A percentile compares a stretch with the other conserved stretches of the same genome.
Conservation (phyloP, 2,329 filamentous ascomycete species). For the Neofusicoccum laricinum region DNA sequence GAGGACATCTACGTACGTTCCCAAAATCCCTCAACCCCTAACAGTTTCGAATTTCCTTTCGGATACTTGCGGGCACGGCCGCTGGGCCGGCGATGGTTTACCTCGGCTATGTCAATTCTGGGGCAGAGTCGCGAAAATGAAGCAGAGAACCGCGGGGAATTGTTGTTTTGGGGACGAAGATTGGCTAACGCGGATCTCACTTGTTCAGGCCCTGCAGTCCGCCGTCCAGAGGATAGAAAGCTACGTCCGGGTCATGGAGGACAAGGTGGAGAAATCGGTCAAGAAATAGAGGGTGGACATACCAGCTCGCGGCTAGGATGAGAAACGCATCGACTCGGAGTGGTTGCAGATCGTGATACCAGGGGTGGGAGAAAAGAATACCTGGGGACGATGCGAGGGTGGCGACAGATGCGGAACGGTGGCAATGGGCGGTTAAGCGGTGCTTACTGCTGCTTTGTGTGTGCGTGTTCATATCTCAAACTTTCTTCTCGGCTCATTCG, state of each 20-base stretch:
- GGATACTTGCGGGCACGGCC: background rate
- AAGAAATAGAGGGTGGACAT: background rate
- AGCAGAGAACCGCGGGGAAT: background rate
- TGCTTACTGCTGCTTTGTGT: background rate
- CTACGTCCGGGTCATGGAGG: constrained; percentile 79
- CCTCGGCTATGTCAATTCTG: background rate
- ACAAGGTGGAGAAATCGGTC: constrained; percentile 61
- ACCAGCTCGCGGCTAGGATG: no score
- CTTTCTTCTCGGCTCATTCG: constrained; percentile 9
- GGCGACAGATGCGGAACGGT: background rate
- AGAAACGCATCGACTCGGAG: background rate
- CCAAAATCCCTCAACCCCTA: background rate
- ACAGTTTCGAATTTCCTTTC: no score
- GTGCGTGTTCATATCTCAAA: background rate
- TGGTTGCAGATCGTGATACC: background rate
- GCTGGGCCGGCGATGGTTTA: background rate
- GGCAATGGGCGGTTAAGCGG: background rate
- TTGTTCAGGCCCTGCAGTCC: constrained; percentile 73
- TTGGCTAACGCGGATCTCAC: constrained; percentile 7
- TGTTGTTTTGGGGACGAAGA: background rate
- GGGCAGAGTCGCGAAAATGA: background rate
- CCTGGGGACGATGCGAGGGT: background rate
- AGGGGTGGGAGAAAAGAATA: background rate
- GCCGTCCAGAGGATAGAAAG: constrained; percentile 82
- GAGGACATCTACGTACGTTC: constrained; percentile 91